A percentile compares a stretch with the other conserved stretches of the same genome.
Evolutionary conservation across 768 basidiomycete genomes (phyloP).

Genomic region (Epithele typhae): DNA sequence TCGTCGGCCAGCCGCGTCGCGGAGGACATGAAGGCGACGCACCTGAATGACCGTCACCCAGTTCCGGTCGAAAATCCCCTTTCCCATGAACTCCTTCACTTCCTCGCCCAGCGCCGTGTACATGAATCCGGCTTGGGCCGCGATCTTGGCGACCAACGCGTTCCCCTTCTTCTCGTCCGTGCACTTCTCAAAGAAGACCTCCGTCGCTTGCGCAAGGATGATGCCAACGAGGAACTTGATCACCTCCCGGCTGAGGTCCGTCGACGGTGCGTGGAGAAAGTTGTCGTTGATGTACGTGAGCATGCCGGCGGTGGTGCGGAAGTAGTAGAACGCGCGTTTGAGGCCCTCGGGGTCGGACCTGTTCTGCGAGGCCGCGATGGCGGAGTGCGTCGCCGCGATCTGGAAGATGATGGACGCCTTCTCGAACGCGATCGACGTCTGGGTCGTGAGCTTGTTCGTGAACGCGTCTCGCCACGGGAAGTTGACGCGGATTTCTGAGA

Average conservation of each 20-base stretch:
- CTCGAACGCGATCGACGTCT: slow-evolving; percentile 96
- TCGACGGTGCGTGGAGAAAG: slow-evolving; percentile 96
- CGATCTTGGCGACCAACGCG: slow-evolving; percentile 79
- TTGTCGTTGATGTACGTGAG: slow-evolving; percentile 99
- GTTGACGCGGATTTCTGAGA: slow-evolving; percentile 93
- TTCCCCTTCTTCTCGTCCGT: slow-evolving; percentile 87
- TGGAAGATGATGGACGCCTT: slow-evolving; percentile 98
- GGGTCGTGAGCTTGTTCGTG: slow-evolving; percentile 87
- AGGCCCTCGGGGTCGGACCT: slow-evolving; percentile 87
- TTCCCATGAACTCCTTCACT: slow-evolving; percentile 94
- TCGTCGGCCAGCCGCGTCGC: neutral
- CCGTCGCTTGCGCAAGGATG: slow-evolving; percentile 90
- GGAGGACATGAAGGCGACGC: slow-evolving; percentile 12
- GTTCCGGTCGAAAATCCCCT: slow-evolving; percentile 91
- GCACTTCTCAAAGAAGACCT: slow-evolving; percentile 94
- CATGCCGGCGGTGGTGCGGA: slow-evolving; percentile 90
- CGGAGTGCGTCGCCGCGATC: slow-evolving; percentile 89
- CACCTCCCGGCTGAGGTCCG: slow-evolving; percentile 90
- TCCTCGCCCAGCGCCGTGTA: slow-evolving; percentile 85
- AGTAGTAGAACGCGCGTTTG: slow-evolving; percentile 92
- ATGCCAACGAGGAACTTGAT: slow-evolving; percentile 88
- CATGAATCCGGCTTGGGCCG: slow-evolving; percentile 74
- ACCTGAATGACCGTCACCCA: slow-evolving; percentile 90
- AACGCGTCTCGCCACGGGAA: slow-evolving; percentile 99
- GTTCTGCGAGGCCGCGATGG: slow-evolving; percentile 83